Base-by-base conservation (phyloP, 2,329 filamentous ascomycete species). In the Tolypocladium endophyticum region DNA sequence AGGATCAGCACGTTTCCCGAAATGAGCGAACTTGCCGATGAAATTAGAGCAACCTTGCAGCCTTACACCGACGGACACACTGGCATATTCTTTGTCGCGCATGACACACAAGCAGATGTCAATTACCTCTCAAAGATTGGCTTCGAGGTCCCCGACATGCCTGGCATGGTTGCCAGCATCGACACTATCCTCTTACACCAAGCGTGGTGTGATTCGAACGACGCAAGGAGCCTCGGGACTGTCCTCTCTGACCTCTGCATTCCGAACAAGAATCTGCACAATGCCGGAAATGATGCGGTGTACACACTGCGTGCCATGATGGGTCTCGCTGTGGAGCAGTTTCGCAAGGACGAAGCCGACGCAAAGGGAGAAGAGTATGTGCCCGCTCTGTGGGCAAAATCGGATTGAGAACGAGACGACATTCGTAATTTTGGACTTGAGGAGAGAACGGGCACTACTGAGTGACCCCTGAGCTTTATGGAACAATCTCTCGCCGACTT, bases 211-310 rank as follows among this genome's bases (percentile, higher is more conserved):
- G 77, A 79, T 18, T 79, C 82, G 28, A 66, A 69, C 0, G 76
- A 87, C 2, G 70, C 78, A 4, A 79, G 81, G 18, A 81, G 81
- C 1, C 79, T 97, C 2, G 76, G 75, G 0, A 75, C 66, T 7
- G 78, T 95, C 18, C 80, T 96, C 30, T 67, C 72, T 7, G 80
- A 87, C 7, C 76, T 96, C 35, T 82, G 81, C 3, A 82, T 95
- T 11, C 66, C 74, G 0, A 82, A 79, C 50, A 82, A 77, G 72
- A 79, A 88, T 65, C 77, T 93, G n/a, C 92, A 96, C 72, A 96
- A 96, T 68, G 92, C 87, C 0, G 86, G 92, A 1, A 96, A 96
- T 64, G 92, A 96, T 69, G 91, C 92, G 0, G 81, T 86, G 1
- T 94, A 88, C 70, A 93, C 90, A 0, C 73, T 96, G 63, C 85